Evolutionary conservation across 2,329 filamentous ascomycete genomes (phyloP).

Genomic region (Exophiala aquamarina): DNA sequence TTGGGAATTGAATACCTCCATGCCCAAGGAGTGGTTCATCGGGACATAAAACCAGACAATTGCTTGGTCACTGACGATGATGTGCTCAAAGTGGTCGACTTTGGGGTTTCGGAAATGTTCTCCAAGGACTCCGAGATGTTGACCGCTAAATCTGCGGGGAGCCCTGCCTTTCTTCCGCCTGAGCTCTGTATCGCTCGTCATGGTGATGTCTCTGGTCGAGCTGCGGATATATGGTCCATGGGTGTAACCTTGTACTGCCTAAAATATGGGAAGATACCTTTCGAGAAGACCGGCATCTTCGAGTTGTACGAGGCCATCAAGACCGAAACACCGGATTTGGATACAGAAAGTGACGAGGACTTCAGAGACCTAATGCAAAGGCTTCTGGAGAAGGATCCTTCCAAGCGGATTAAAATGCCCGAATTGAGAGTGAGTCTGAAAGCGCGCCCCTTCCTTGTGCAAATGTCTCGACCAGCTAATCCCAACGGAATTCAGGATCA

Average conservation of each 20-base stretch:
- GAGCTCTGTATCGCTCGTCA: constrained; percentile 87
- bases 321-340: constrained; percentile 63
- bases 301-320: constrained; percentile 90
- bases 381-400: constrained; percentile 81
- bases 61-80: constrained; percentile 86
- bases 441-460: too few species aligned
- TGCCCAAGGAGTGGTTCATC: constrained; percentile 88
- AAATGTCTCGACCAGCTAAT: constrained; percentile 13
- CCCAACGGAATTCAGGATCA: constrained; percentile 62
- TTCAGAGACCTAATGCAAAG: constrained; percentile 73
- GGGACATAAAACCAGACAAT: constrained; percentile 98
- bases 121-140: constrained; percentile 84
- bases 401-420: constrained; percentile 77
- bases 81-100: constrained; percentile 95
- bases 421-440: constrained; percentile 69
- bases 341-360: constrained; percentile 62
- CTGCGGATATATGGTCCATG: constrained; percentile 98
- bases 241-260: constrained; percentile 92
- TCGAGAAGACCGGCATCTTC: constrained; percentile 73
- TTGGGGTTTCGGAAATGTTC: constrained; percentile 99
- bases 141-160: constrained; percentile 89
- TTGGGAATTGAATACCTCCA: constrained; percentile 95
- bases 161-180: constrained; percentile 89
- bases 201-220: constrained; percentile 81
- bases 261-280: constrained; percentile 83